These are phyloP conservation scores for Camelina hispida DNA, from an alignment of 345 rosid genomes.

Conservation along the genomic window DNA sequence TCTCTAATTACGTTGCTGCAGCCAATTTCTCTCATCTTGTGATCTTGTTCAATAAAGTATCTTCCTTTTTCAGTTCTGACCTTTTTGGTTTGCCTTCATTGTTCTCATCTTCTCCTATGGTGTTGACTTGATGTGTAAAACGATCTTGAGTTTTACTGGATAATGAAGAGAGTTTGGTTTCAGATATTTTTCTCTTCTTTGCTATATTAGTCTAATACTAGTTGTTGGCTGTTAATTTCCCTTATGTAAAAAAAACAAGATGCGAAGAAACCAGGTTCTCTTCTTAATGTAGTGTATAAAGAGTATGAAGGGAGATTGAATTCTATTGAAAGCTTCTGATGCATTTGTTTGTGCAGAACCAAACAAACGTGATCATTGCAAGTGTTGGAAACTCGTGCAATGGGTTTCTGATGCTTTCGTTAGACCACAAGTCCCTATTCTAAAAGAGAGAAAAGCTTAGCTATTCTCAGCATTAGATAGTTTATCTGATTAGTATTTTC, in stretches of 20 bases:
- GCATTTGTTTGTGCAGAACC: constrained; percentile 38
- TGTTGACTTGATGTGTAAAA: constrained; percentile 21
- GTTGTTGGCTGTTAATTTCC: background rate
- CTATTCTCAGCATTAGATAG: constrained; percentile 25
- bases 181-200: background rate
- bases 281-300: constrained; percentile 3
- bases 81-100: background rate
- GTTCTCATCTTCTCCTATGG: background rate
- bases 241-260: background rate
- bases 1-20: constrained; percentile 22
- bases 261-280: background rate
- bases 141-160: constrained; percentile 13
- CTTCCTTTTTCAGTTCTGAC: constrained; percentile 1
- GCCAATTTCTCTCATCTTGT: constrained; percentile 2
- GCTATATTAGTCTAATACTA: background rate
- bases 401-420: constrained; percentile 28
- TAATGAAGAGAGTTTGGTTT: constrained; percentile 16
- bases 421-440: constrained; percentile 32
- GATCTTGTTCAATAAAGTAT: background rate
- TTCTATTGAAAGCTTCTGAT: constrained; percentile 5
- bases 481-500: background rate
- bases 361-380: constrained; percentile 19
- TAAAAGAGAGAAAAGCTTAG: constrained; percentile 17
- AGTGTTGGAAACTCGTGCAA: constrained; percentile 23
- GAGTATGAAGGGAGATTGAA: background rate